phyloP scores from a whole-genome alignment of 2,329 filamentous ascomycete species.

The Penicillium paneum region DNA sequence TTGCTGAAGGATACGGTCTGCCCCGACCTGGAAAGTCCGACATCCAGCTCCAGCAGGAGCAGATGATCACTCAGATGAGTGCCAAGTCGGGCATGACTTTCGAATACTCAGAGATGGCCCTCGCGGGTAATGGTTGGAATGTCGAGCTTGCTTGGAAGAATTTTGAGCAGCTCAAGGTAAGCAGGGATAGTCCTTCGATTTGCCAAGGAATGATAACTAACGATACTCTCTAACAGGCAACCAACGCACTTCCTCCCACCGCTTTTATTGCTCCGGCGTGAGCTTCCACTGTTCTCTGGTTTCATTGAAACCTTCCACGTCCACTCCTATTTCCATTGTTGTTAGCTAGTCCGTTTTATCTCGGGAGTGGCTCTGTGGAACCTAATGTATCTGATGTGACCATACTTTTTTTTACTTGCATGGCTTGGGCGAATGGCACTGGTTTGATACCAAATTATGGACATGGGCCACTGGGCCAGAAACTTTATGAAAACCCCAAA shows the following conservation, averaged over 20 bases:
- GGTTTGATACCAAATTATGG: slow-evolving; percentile 20
- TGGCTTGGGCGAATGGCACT: slow-evolving; percentile 34
- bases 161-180: slow-evolving; percentile 73
- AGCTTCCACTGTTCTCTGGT: not conserved
- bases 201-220: slow-evolving; percentile 18
- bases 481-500: not conserved
- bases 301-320: not conserved
- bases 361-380: slow-evolving; percentile 6
- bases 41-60: slow-evolving; percentile 60
- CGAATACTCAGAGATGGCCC: slow-evolving; percentile 75
- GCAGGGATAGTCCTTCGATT: slow-evolving; percentile 10
- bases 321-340: not conserved
- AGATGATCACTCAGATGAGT: slow-evolving; percentile 68
- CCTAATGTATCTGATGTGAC: slow-evolving; percentile 10
- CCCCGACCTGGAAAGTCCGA: slow-evolving; percentile 45
- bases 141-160: slow-evolving; percentile 69
- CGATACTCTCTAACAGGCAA: slow-evolving; percentile 22
- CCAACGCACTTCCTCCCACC: slow-evolving; percentile 48
- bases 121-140: slow-evolving; percentile 77
- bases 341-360: slow-evolving; percentile 7
- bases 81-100: slow-evolving; percentile 76
- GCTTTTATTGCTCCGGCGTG: slow-evolving; percentile 44
- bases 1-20: slow-evolving; percentile 40
- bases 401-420: slow-evolving; percentile 24
- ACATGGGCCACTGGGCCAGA: slow-evolving; percentile 12